Evolutionary conservation across 495 filamentous ascomycete species (phyloP), one percentile per base, ranked within the genome.

Genomic region (Xylona heveae): DNA sequence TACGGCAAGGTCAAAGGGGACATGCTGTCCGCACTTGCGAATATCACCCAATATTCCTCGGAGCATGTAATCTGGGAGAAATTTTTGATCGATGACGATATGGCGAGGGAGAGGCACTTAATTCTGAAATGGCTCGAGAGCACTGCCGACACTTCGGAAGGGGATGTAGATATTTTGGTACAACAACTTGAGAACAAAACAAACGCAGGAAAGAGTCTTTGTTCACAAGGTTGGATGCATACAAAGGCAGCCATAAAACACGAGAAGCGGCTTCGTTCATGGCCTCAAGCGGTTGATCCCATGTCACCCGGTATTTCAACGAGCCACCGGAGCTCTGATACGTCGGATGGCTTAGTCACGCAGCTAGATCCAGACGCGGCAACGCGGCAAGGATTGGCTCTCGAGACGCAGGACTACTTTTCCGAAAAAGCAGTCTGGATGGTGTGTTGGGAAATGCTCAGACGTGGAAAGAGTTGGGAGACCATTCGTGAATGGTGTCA

Each of bases 311-410:
- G 57, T 28, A 58, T 72, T 17, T 56, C 64, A 23, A 58, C 61
- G 34, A 59, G 63, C 20, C 60, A 71, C 33, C 47, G 66, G 24
- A 64, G 56, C 29, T 54, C 62, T 3, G 66, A 70, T 18, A 57
- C 61, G 20, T 68, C 70, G 24, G 63, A 68, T 47, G 46, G 66
- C 4, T 44, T 93, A 3, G 62, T 94, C 27, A 90, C 81, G n/a
- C 78, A 92, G 44, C 59, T 99, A 16, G 88, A 99, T 39, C 90
- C 90, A 4, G 88, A 99, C 62, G 79, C 84, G 4, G 59, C 72
- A 9, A 71, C 68, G 23, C 68, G 88, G 30, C 83, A 95, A 51
- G 60, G 59, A 19, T 66, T 72, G 20, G 61, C 56, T 23, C 52
- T 95, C 18, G 74, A 85, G 44, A 64, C 63, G 27, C 66, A 81